Percentiles rank a stretch among this genome's conserved stretches.
phyloP scores from a whole-genome alignment of 495 filamentous ascomycete genomes.

The Penicillium goetzii region DNA sequence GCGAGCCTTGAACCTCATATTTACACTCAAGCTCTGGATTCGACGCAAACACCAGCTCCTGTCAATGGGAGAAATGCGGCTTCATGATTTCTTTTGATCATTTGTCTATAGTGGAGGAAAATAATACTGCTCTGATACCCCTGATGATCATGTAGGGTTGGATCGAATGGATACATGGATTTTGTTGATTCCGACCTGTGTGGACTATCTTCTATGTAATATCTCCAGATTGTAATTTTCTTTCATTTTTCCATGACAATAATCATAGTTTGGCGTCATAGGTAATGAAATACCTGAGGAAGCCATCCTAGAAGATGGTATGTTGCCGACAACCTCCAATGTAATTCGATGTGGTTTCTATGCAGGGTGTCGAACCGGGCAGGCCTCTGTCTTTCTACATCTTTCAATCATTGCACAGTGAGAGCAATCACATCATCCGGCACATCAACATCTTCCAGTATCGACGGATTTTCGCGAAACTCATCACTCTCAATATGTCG shows the following conservation, averaged over 20 bases:
- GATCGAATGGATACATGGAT: neutral
- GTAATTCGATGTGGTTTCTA: neutral
- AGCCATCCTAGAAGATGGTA: neutral
- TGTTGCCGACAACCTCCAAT: too few relatives aligned
- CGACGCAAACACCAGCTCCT: neutral
- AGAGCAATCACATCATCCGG: conserved; percentile 21
- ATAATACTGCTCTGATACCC: neutral
- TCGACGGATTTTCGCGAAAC: conserved; percentile 23
- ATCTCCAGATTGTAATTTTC: neutral
- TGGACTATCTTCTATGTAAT: neutral
- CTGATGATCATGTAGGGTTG: neutral
- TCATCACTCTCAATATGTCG: conserved; percentile 20
- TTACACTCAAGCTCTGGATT: neutral
- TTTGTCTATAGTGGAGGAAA: neutral
- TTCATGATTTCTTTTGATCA: neutral
- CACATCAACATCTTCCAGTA: conserved; percentile 24
- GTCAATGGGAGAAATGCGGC: neutral
- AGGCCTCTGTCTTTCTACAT: neutral
- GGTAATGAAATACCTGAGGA: too few relatives aligned
- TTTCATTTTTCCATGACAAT: neutral
- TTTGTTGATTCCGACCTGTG: neutral
- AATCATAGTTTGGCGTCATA: neutral
- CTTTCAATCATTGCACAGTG: neutral
- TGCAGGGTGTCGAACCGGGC: too few relatives aligned
- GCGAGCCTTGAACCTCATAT: neutral